phyloP scores from a whole-genome alignment of 1,284 basidiomycete species.

The Trichosporon sp. region DNA sequence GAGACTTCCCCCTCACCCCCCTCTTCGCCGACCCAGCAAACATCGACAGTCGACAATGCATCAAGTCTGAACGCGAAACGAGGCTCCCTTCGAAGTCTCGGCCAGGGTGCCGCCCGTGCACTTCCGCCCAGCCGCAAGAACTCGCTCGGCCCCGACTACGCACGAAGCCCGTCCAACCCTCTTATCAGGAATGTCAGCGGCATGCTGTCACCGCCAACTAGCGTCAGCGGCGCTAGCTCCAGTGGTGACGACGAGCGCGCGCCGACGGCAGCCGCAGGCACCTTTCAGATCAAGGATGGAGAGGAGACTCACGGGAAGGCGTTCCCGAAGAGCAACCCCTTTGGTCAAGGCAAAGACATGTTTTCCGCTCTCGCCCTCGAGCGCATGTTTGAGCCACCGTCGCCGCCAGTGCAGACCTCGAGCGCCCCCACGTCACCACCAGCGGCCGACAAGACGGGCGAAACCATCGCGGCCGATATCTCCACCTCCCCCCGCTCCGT shows the following conservation, averaged over 20 bases:
- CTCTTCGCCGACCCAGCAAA: constrained; percentile 64
- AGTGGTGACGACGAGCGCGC: constrained; percentile 18
- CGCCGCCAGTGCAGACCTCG: constrained; percentile 60
- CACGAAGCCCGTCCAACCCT: constrained; percentile 27
- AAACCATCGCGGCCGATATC: constrained; percentile 23
- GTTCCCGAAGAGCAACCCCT: constrained; percentile 45
- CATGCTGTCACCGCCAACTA: constrained; percentile 31
- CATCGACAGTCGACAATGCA: constrained; percentile 43
- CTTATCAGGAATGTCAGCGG: constrained; percentile 28
- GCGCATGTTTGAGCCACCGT: constrained; percentile 86
- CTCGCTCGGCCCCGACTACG: constrained; percentile 23
- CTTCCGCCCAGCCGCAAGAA: constrained; percentile 35
- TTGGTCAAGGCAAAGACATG: constrained; percentile 65
- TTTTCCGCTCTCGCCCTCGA: constrained; percentile 82
- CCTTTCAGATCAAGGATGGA: constrained; percentile 78
- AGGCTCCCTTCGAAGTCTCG: constrained; percentile 47
- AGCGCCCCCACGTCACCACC: constrained; percentile 6
- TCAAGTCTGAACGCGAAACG: constrained; percentile 38
- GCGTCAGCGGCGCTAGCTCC: constrained; percentile 22
- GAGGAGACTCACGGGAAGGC: constrained; percentile 61
- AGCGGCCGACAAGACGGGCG: background rate
- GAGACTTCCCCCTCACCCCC: constrained; percentile 61
- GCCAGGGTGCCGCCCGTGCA: constrained; percentile 42
- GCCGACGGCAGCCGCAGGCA: constrained; percentile 60
- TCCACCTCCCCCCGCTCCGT: constrained; percentile 28